Conservation (phyloP, 2,329 filamentous ascomycete species). For the Epichloe typhina region DNA sequence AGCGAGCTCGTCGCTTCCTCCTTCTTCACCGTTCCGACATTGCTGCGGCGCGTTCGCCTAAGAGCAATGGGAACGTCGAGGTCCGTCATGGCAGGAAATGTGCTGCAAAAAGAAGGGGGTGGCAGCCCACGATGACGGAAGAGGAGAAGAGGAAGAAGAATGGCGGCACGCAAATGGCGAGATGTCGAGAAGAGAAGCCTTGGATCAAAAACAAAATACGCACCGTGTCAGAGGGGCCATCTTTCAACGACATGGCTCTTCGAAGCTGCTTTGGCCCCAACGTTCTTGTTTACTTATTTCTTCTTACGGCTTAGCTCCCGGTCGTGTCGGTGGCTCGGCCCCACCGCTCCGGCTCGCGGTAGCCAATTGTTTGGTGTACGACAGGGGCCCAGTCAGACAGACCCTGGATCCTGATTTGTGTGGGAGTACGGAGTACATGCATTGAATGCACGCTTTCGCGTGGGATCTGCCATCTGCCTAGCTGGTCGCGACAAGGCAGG, state of each 20-base stretch:
- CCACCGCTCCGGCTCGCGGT: constrained; percentile 12
- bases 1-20: constrained; percentile 8
- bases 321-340: constrained; percentile 10
- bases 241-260: not conserved
- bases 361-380: constrained; percentile 14
- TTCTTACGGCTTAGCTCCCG: constrained; percentile 23
- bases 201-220: not conserved
- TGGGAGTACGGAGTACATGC: not conserved
- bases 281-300: constrained; percentile 34
- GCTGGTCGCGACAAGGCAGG: not conserved
- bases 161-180: no score
- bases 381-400: not conserved
- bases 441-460: not conserved
- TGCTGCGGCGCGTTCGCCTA: constrained; percentile 37
- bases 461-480: no score
- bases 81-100: constrained; percentile 19
- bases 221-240: not conserved
- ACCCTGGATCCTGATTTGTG: not conserved
- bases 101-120: no score
- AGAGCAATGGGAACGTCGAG: constrained; percentile 41
- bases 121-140: not conserved
- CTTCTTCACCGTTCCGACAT: constrained; percentile 16
- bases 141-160: not conserved
- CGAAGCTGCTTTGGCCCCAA: not conserved
- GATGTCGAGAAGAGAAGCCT: not conserved